Conservation (phyloP, 768 basidiomycete genomes). For the Calocera viscosa region DNA sequence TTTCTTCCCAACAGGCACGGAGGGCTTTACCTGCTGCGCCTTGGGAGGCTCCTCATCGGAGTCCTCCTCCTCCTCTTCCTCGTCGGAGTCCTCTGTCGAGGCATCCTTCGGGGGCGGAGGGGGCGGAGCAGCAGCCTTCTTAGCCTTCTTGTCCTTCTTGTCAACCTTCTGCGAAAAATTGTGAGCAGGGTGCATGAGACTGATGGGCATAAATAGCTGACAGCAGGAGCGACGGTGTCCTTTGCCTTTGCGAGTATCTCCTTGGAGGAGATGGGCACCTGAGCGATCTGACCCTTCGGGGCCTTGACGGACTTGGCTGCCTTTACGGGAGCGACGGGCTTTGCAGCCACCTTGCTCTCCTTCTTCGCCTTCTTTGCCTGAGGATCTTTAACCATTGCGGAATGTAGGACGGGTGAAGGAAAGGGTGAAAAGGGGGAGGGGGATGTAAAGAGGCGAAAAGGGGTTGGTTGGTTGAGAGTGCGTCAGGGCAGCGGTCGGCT, state of each 20-base stretch:
- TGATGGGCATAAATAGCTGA: background rate
- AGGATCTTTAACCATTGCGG: background rate
- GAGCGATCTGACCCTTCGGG: slow-evolving; percentile 18
- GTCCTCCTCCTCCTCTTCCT: slow-evolving; percentile 17
- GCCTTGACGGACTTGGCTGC: slow-evolving; percentile 17
- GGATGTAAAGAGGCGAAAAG: background rate
- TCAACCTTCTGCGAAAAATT: slow-evolving; percentile 11
- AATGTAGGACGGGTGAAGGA: background rate
- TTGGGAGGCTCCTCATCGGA: slow-evolving; percentile 46
- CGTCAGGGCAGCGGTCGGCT: background rate
- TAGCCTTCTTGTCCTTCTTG: slow-evolving; percentile 25
- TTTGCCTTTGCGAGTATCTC: slow-evolving; percentile 30
- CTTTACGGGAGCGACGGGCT: background rate
- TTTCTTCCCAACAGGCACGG: background rate
- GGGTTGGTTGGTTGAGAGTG: background rate
- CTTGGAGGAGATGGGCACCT: slow-evolving; percentile 30
- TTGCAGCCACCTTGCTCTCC: background rate
- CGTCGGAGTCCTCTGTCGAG: slow-evolving; percentile 15
- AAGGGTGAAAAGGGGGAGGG: background rate
- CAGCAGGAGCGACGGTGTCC: slow-evolving; percentile 24
- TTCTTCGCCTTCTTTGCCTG: slow-evolving; percentile 7
- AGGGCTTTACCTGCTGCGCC: slow-evolving; percentile 36
- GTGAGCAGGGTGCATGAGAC: background rate
- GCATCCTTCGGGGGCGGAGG: slow-evolving; percentile 5
- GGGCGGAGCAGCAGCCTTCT: slow-evolving; percentile 18